A percentile compares a stretch with the other conserved stretches of the same genome.
Evolutionary conservation across 176 grass and related monocot genomes (phyloP).

Genomic region (Aegilops tauschii): DNA sequence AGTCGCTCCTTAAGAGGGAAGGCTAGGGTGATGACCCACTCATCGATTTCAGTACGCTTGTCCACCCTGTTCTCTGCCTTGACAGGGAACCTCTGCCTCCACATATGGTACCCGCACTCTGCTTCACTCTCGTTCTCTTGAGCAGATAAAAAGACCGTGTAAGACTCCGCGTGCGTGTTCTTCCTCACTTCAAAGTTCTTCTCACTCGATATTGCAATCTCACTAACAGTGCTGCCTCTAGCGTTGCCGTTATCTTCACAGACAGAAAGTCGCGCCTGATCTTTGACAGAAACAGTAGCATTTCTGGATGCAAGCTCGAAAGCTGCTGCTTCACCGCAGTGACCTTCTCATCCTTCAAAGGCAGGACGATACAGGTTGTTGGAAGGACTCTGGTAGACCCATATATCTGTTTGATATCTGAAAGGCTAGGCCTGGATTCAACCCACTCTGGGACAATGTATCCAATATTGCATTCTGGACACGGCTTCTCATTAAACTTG

Average conservation of each 20-base stretch:
- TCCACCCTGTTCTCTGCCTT: slow-evolving; percentile 53
- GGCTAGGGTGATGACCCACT: slow-evolving; percentile 73
- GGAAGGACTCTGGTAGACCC: slow-evolving; percentile 53
- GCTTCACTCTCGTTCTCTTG: slow-evolving; percentile 34
- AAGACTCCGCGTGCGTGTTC: slow-evolving; percentile 59
- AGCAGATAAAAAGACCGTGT: slow-evolving; percentile 50
- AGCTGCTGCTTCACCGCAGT: slow-evolving; percentile 63
- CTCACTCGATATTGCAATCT: slow-evolving; percentile 69
- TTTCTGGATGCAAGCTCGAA: slow-evolving; percentile 68
- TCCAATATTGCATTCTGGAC: slow-evolving; percentile 64
- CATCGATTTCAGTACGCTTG: slow-evolving; percentile 57
- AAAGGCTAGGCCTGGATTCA: slow-evolving; percentile 39
- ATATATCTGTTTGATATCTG: slow-evolving; percentile 53
- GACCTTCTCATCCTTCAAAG: slow-evolving; percentile 61
- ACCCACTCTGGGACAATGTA: slow-evolving; percentile 91
- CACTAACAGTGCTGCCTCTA: slow-evolving; percentile 10
- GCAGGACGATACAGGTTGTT: slow-evolving; percentile 63
- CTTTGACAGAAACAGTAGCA: slow-evolving; percentile 74
- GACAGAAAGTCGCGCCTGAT: slow-evolving; percentile 51
- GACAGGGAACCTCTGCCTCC: slow-evolving; percentile 80
- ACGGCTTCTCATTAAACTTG: slow-evolving; percentile 64
- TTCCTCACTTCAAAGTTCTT: slow-evolving; percentile 37
- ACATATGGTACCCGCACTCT: slow-evolving; percentile 74
- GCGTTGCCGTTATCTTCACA: slow-evolving; percentile 31
- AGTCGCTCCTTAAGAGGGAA: slow-evolving; percentile 51